Conservation (phyloP, 164 flowering plant species). For the Chloranthus sessilifolius region DNA sequence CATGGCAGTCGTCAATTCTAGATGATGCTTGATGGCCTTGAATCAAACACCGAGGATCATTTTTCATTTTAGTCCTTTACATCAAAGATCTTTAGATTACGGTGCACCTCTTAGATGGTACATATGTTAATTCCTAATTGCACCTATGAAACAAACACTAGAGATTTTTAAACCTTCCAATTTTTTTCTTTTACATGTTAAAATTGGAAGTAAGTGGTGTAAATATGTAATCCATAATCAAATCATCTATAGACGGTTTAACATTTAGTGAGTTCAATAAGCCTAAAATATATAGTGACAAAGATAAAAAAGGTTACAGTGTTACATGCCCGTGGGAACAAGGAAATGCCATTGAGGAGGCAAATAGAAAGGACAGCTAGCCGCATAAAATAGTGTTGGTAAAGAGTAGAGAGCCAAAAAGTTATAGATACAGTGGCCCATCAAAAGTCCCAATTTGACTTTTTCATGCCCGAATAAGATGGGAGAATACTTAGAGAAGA, state of each 20-base stretch:
- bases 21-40: no score
- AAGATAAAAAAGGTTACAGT: conserved; percentile 29
- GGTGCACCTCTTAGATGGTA: no score
- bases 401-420: conserved; percentile 52
- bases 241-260: neutral
- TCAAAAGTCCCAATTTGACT: conserved; percentile 37
- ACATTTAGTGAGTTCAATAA: neutral
- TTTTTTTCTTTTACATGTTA: neutral
- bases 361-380: conserved; percentile 51
- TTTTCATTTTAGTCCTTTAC: no score
- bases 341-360: conserved; percentile 48
- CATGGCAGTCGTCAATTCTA: no score
- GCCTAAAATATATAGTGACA: neutral
- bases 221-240: neutral
- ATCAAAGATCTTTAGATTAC: no score
- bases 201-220: neutral
- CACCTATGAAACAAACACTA: no score
- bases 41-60: no score
- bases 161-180: neutral
- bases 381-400: conserved; percentile 47
- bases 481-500: conserved; percentile 47
- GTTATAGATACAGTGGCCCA: conserved; percentile 44
- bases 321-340: no score
- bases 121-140: no score
- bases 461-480: conserved; percentile 37